Conservation (phyloP, 208 protist species). For the Porcisia deanei region DNA sequence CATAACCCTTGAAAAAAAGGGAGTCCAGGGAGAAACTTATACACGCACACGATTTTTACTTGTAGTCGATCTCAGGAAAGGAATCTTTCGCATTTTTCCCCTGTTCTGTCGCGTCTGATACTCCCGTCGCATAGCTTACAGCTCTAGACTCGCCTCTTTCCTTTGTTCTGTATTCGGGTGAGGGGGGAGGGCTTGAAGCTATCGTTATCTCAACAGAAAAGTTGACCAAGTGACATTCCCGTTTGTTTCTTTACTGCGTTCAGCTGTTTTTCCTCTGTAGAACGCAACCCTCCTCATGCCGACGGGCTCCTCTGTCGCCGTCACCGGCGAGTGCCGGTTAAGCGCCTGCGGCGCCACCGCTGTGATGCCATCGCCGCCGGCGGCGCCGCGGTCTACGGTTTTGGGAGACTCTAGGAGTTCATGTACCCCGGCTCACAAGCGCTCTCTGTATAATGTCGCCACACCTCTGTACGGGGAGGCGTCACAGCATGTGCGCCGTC, state of each 20-base stretch:
- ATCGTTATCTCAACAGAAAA: background rate
- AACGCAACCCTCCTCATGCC: background rate
- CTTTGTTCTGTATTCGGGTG: background rate
- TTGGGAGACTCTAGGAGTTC: background rate
- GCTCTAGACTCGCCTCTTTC: background rate
- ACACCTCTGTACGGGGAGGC: background rate
- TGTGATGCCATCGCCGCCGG: background rate
- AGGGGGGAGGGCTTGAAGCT: background rate
- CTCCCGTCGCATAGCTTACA: background rate
- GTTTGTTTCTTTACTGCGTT: background rate
- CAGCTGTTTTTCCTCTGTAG: background rate
- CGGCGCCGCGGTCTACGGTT: background rate
- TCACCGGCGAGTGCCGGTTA: background rate
- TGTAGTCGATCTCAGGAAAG: background rate
- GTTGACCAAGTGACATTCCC: too few species aligned
- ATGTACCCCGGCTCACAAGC: background rate
- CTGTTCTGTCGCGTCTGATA: background rate
- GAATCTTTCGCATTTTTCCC: background rate
- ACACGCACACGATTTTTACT: too few species aligned
- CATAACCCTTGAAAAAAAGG: too few species aligned
- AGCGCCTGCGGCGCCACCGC: background rate
- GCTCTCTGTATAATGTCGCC: background rate
- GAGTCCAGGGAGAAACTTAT: too few species aligned
- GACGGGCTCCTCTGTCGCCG: background rate
- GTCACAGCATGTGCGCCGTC: background rate